Base-by-base conservation (phyloP, 805 yeast genomes). In the Barnettozyma salicaria region DNA sequence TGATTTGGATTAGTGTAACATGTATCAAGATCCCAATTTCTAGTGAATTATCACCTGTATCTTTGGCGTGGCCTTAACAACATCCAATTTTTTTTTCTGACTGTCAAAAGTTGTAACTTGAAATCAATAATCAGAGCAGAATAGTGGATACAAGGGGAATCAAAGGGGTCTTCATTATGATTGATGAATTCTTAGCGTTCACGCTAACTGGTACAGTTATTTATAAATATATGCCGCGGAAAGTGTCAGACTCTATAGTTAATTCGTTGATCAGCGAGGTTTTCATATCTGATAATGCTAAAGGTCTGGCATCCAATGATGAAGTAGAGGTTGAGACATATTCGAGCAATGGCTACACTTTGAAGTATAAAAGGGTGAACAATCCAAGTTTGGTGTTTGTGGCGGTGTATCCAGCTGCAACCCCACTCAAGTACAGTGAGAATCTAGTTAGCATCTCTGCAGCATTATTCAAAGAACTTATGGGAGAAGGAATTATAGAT, bases 161-260 rank as follows among this genome's bases (percentile, higher is more conserved):
- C n/a, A n/a, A n/a, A 27, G 30, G 21, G 11, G 20, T 11, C 19
- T n/a, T 19, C 19, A 19, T 9, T 17, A 65, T 68, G 76, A 61
- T 72, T 30, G 77, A 72, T 44, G 73, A 66, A 44, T 63, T 73
- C 38, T 48, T 67, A 8, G 63, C 76, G 1, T 74, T 76, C 53
- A 61, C 70, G 4, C 65, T 68, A 1, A 67, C 74, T 8, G 84
- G 84, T 1, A 52, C 67, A 9, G 77, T 77, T 18, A 58, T 68
- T 12, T 76, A 70, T 68, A 65, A 66, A 48, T 56, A 67, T 39
- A 63, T 67, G 21, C 59, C 64, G 3, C 63, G 48, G 49, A 61
- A 57, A 43, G 61, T 70, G 13, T 57, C 75, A 1, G 60, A 58
- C 12, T 31, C 59, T 3, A 59, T 71, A 1, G 54, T 72, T 35